Evolutionary conservation across 2,329 filamentous ascomycete genomes (phyloP).

Genomic region (Chaetothyriales sp.): DNA sequence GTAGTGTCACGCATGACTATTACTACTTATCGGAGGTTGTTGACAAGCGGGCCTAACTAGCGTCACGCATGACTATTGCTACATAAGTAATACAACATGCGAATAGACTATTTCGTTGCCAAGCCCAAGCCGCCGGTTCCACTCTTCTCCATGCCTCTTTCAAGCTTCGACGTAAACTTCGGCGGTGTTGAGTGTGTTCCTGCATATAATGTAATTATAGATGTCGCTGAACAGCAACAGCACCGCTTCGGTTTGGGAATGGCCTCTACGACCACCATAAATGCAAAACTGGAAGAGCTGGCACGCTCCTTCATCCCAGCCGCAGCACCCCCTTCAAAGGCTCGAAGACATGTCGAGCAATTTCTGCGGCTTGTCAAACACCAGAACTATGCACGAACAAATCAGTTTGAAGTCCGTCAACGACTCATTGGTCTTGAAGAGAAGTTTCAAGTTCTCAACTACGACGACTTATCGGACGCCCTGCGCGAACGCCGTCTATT

Average conservation of each 20-base stretch:
- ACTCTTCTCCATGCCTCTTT: too few species aligned
- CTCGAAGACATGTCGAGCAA: slow-evolving; percentile 9
- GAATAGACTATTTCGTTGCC: too few species aligned
- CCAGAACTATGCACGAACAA: slow-evolving; percentile 48
- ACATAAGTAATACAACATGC: too few species aligned
- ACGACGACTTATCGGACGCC: slow-evolving; percentile 65
- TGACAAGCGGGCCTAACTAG: too few species aligned
- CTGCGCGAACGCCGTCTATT: slow-evolving; percentile 46
- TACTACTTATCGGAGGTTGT: too few species aligned
- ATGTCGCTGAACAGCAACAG: neutral
- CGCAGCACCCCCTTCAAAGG: slow-evolving; percentile 1
- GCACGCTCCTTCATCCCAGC: slow-evolving; percentile 9
- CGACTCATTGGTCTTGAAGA: slow-evolving; percentile 64
- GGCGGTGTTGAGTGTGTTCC: too few species aligned
- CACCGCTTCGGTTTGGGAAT: slow-evolving; percentile 1
- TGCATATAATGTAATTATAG: too few species aligned
- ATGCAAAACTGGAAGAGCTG: slow-evolving; percentile 14
- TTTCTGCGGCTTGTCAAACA: slow-evolving; percentile 22
- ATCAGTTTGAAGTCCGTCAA: slow-evolving; percentile 59
- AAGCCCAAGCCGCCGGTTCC: too few species aligned
- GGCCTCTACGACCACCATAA: slow-evolving; percentile 18
- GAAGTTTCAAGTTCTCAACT: slow-evolving; percentile 67
- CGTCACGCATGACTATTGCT: too few species aligned
- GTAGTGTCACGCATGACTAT: too few species aligned
- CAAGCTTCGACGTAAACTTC: too few species aligned